These are phyloP conservation scores for Penicillium palitans DNA, from an alignment of 2,329 filamentous ascomycete genomes.

Conservation along the genomic window DNA sequence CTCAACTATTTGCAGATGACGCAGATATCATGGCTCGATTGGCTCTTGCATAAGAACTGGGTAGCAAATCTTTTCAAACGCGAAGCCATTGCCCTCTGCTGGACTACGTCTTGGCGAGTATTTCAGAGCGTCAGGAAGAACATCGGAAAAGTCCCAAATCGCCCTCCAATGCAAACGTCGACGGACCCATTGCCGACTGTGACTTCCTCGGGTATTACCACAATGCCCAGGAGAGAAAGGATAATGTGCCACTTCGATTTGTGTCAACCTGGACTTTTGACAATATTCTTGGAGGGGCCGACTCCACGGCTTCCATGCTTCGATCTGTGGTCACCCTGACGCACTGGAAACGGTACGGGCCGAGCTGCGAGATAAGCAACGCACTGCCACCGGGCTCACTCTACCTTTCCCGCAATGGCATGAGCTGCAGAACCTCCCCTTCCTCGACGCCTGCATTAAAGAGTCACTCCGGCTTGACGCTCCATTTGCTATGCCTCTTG, in stretches of 20 bases:
- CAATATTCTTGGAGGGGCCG: conserved; percentile 8
- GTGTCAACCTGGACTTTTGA: conserved; percentile 9
- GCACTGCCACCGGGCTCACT: conserved; percentile 3
- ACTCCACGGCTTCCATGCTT: conserved; percentile 10
- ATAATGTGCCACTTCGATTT: conserved; percentile 10
- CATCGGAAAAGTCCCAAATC: conserved; percentile 5
- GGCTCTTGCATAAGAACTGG: conserved; percentile 22
- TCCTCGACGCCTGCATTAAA: conserved; percentile 10
- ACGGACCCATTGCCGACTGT: conserved; percentile 2
- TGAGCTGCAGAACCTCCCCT: conserved; percentile 8
- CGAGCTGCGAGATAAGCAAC: conserved; percentile 9
- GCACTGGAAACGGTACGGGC: conserved; percentile 8
- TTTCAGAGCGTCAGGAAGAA: conserved; percentile 6
- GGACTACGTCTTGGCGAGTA: conserved; percentile 11
- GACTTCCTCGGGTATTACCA: conserved; percentile 11
- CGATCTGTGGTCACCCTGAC: conserved; percentile 8
- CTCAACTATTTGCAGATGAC: conserved; percentile 21
- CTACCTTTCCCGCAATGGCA: conserved; percentile 6
- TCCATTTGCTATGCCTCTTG: conserved; percentile 10
- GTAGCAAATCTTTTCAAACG: conserved; percentile 15
- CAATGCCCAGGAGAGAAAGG: conserved; percentile 9
- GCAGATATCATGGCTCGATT: conserved; percentile 33
- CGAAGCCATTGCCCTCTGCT: conserved; percentile 11
- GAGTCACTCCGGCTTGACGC: conserved; percentile 7
- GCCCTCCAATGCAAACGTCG: conserved; percentile 5